A percentile compares a stretch with the other conserved stretches of the same genome.
Conservation (phyloP, 257 asterid species). For the Capsicum pubescens region DNA sequence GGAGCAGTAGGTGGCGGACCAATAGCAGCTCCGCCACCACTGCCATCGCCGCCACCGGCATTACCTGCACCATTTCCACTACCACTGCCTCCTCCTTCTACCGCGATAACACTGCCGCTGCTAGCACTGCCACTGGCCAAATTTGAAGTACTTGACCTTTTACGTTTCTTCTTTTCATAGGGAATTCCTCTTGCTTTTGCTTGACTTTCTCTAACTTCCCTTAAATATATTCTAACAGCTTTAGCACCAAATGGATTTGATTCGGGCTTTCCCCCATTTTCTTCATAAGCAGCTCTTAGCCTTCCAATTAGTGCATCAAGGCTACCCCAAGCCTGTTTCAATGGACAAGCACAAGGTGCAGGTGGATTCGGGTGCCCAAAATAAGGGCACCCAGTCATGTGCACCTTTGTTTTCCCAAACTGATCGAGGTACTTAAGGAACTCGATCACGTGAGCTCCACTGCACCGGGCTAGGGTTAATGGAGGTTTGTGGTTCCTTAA, state of each 20-base stretch:
- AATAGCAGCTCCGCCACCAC: constrained; percentile 21
- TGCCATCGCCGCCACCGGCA: constrained; percentile 15
- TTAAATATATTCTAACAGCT: constrained; percentile 53
- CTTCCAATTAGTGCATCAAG: constrained; percentile 60
- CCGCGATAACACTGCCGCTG: background rate
- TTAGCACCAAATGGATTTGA: constrained; percentile 55
- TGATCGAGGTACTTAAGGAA: constrained; percentile 54
- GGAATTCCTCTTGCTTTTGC: constrained; percentile 59
- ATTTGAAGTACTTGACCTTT: constrained; percentile 31
- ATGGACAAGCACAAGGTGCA: constrained; percentile 50
- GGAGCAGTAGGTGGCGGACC: constrained; percentile 27
- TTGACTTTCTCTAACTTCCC: constrained; percentile 55
- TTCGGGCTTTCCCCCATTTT: constrained; percentile 53
- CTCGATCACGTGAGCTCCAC: constrained; percentile 65
- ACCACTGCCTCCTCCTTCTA: background rate
- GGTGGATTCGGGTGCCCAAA: constrained; percentile 58
- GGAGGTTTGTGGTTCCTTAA: constrained; percentile 56
- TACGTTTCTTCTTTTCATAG: constrained; percentile 55
- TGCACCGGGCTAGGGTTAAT: constrained; percentile 46
- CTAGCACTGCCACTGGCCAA: background rate
- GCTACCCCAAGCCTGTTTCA: constrained; percentile 60
- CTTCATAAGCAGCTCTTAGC: constrained; percentile 56
- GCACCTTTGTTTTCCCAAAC: constrained; percentile 60
- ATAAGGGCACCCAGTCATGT: constrained; percentile 49
- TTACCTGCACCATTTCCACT: constrained; percentile 15